Base-by-base conservation (phyloP, 345 rosid genomes). In the Eucalyptus erythrocorys region DNA sequence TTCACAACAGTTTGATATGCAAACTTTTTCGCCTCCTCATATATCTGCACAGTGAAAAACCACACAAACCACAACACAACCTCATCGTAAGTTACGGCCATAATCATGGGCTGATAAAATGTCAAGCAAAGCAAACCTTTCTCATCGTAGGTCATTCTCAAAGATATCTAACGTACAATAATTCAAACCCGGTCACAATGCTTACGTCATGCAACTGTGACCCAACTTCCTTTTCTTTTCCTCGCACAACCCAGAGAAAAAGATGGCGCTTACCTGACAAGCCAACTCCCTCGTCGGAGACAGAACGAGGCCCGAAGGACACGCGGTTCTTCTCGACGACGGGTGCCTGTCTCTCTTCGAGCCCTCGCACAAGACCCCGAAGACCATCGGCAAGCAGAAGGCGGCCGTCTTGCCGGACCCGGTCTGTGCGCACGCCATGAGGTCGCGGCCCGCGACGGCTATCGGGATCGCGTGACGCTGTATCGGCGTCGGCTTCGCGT, bases 361-460 rank as follows among this genome's bases (percentile, higher is more conserved):
- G n/a, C 88, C 59, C 76, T 53, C 87, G 86, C 61, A 61, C 87
- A 92, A 37, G 89, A 94, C 87, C 90, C 91, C 91, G 84, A 43
- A 64, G 16, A 94, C 91, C 49, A 94, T 93, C 37, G 95, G 96
- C 51, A 93, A 92, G 61, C 95, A 94, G 86, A 92, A 94, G 5
- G 95, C 94, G 14, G 95, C 94, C 45, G 96, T 93, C 89, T 94
- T 94, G 3, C 96, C 96, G 7, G 93, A 93, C 48, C 96, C 95
- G 7, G 96, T 94, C 89, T 94, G 96, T 2, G 95, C 95, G 85
- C 94, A 92, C 47, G 95, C 96, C 96, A 94, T 94, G 89, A 94
- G 91, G 88, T 94, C 96, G 48, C 95, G 89, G 7, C 96, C 95
- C 16, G 93, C 93, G 42, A 94, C 57, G 6, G 90, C 91, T n/a